Base-by-base conservation (phyloP, 805 yeast genomes). In the Lachancea sp. region DNA sequence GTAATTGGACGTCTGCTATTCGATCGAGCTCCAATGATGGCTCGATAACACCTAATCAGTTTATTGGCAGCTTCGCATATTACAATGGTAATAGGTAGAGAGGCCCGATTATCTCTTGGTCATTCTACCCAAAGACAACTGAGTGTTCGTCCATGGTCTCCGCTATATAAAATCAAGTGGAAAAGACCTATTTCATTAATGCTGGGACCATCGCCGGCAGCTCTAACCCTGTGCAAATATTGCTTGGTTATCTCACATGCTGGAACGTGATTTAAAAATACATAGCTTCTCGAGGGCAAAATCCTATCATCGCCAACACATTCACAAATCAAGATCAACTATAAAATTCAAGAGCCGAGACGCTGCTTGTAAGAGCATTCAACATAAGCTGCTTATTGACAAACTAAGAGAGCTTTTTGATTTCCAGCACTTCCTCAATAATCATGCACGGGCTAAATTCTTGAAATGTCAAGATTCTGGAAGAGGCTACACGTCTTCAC, bases 331-430 rank as follows among this genome's bases (percentile, higher is more conserved):
- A 11, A 11, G 11, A 22, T 22, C 24, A 22, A 11, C 11, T 22
- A 7, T 11, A 7, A 8, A 26, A 8, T 13, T 12, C 12, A 26
- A 26, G 12, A 26, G 29, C 13, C 29, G 29, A 12, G n/a, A 13
- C 29, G 18, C 24, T 22, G 24, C 11, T 8, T 22, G 24, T 11
- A 7, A 11, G 7, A 22, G 11, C 24, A 22, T 7, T 11, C 11
- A 22, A 7, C 7, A 11, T 22, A 11, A 22, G 11, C 24, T 38
- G 17, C 36, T 25, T 18, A 37, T 41, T 20, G 20, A 40, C 26
- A 43, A 36, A 19, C 28, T 45, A 37, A 41, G 25, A 22, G 45
- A 38, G 18, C 33, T 45, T 12, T 45, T 45, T 35, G 47, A 41
- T 19, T 41, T 40, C 26, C 32, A 34, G 18, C 45, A 40, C 34